phyloP scores from a whole-genome alignment of 306 rosid species.

The Cicer arietinum region DNA sequence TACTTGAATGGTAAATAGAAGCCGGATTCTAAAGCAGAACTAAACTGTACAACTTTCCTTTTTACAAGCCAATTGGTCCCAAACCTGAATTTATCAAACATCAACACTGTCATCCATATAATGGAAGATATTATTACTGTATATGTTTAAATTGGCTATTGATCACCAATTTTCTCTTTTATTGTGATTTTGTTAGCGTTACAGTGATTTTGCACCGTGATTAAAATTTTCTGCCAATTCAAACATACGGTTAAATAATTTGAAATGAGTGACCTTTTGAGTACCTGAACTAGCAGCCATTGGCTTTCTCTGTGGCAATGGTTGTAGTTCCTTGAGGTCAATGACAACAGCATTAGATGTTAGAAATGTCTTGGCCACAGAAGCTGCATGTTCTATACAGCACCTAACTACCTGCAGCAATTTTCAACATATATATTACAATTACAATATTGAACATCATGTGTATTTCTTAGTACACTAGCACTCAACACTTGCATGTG shows the following conservation, averaged over 20 bases:
- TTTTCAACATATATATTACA: slow-evolving; percentile 9
- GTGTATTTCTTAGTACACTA: not conserved
- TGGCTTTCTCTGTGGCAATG: slow-evolving; percentile 53
- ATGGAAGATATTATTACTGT: not conserved
- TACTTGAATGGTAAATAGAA: slow-evolving; percentile 16
- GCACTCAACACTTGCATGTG: no score
- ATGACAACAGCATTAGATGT: slow-evolving; percentile 86
- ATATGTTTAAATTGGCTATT: not conserved
- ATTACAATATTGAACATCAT: not conserved
- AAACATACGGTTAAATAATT: not conserved
- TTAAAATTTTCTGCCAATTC: not conserved
- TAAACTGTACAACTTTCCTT: slow-evolving; percentile 23
- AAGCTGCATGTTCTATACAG: slow-evolving; percentile 91
- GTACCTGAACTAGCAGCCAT: slow-evolving; percentile 53
- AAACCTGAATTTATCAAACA: slow-evolving; percentile 53
- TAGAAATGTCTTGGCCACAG: slow-evolving; percentile 82
- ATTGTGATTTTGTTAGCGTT: not conserved
- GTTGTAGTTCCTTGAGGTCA: slow-evolving; percentile 56
- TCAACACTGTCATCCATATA: slow-evolving; percentile 26
- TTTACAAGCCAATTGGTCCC: slow-evolving; percentile 54
- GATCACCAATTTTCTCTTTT: not conserved
- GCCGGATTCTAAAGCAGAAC: slow-evolving; percentile 20
- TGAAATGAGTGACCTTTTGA: slow-evolving; percentile 14
- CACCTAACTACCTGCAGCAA: slow-evolving; percentile 82
- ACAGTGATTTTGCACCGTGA: not conserved